Evolutionary conservation across 2,329 filamentous ascomycete genomes (phyloP).

Genomic region (Dothidotthia symphoricarpi): DNA sequence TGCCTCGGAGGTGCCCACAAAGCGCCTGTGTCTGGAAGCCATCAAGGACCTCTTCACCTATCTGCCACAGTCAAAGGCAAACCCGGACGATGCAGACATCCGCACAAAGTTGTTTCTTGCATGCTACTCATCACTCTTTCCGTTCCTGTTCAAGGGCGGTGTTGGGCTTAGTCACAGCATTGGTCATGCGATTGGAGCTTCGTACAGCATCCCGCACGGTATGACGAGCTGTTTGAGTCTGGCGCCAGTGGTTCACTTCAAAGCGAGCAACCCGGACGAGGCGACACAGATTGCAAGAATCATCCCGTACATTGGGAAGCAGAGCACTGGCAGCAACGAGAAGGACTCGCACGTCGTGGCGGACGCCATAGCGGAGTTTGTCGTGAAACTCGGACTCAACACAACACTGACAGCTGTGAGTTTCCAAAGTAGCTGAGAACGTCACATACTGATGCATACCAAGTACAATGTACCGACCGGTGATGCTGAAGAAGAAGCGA

Average conservation of each 20-base stretch:
- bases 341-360: conserved; percentile 48
- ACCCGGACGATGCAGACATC: conserved; percentile 48
- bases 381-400: conserved; percentile 45
- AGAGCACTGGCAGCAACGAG: conserved; percentile 44
- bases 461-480: conserved; percentile 40
- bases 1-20: conserved; percentile 51
- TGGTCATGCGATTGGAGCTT: conserved; percentile 55
- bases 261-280: conserved; percentile 48
- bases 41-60: conserved; percentile 54
- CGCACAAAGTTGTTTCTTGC: conserved; percentile 55
- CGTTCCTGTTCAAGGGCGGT: conserved; percentile 51
- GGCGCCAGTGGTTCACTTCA: conserved; percentile 54
- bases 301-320: conserved; percentile 47
- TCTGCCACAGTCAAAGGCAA: conserved; percentile 50
- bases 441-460: too few species aligned
- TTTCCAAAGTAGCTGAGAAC: too few species aligned
- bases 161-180: conserved; percentile 52
- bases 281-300: conserved; percentile 51
- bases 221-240: conserved; percentile 56
- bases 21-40: conserved; percentile 48
- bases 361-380: conserved; percentile 48
- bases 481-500: conserved; percentile 39
- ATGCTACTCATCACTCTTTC: conserved; percentile 51
- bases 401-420: conserved; percentile 30
- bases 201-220: conserved; percentile 57